Percentiles rank a stretch among this genome's conserved stretches.
Evolutionary conservation across 768 basidiomycete genomes (phyloP).

Genomic region (Serendipita indica): DNA sequence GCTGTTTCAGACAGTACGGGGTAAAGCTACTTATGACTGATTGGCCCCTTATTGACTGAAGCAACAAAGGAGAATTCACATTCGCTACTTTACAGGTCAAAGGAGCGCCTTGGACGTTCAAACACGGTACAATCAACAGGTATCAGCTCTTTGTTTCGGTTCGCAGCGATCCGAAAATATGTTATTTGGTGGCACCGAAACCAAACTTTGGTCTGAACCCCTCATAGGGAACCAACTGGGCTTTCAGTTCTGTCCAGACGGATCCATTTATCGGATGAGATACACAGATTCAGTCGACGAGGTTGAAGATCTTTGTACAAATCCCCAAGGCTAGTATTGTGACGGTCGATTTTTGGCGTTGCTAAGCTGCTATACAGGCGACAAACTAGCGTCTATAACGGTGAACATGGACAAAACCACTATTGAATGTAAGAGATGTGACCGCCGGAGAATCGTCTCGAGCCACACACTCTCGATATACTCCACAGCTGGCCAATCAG

Average conservation of each 20-base stretch:
- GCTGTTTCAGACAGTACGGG: slow-evolving; percentile 2
- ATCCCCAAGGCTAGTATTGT: neutral
- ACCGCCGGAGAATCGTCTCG: neutral
- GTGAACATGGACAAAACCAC: neutral
- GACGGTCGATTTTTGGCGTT: neutral
- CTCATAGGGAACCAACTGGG: neutral
- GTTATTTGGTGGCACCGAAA: slow-evolving; percentile 4
- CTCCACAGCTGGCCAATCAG: neutral
- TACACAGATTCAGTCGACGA: neutral
- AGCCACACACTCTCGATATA: neutral
- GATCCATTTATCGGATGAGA: neutral
- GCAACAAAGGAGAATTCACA: neutral
- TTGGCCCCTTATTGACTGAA: neutral
- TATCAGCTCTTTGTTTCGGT: neutral
- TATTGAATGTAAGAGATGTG: neutral
- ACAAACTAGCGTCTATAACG: neutral
- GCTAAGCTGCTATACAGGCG: neutral
- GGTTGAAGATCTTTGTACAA: neutral
- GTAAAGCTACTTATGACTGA: neutral
- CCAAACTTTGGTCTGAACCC: neutral
- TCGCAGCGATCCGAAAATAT: neutral
- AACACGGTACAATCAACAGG: neutral
- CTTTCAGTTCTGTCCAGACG: neutral
- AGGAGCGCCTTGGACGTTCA: neutral
- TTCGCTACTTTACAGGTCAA: neutral